A percentile compares a stretch with the other conserved stretches of the same genome.
Evolutionary conservation across 23 red algal species (phyloP).

Genomic region (Chondrus crispus): DNA sequence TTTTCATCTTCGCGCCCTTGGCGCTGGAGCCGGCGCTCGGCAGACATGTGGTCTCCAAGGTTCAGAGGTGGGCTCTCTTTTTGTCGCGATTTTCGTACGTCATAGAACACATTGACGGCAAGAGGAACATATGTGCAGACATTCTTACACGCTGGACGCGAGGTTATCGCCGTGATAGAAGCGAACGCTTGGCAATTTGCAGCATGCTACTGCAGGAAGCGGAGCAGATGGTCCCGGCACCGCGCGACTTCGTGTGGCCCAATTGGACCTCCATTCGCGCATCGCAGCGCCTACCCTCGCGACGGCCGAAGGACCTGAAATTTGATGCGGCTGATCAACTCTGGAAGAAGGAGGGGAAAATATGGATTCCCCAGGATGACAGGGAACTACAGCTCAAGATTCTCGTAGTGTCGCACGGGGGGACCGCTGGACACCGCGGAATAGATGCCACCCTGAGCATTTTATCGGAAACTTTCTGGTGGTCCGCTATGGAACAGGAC

Average conservation of each 20-base stretch:
- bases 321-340: not conserved
- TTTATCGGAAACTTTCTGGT: slow-evolving; percentile 1
- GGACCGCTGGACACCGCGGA: slow-evolving; percentile 1
- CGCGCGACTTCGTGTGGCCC: not conserved
- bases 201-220: not conserved
- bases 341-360: too few species aligned
- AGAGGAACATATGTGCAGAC: not conserved
- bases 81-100: not conserved
- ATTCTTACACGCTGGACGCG: not conserved
- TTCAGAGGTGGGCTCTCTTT: not conserved
- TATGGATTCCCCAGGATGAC: too few species aligned
- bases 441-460: slow-evolving; percentile 2
- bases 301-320: not conserved
- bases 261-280: not conserved
- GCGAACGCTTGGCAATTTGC: too few species aligned
- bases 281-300: not conserved
- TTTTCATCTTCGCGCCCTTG: not conserved
- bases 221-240: not conserved
- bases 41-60: not conserved
- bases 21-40: not conserved
- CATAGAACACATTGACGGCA: not conserved
- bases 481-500: not conserved
- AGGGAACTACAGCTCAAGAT: not conserved
- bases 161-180: not conserved
- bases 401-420: not conserved